These are phyloP conservation scores for Colletotrichum falcatum DNA, from an alignment of 2,329 filamentous ascomycete species.

Conservation along the genomic window DNA sequence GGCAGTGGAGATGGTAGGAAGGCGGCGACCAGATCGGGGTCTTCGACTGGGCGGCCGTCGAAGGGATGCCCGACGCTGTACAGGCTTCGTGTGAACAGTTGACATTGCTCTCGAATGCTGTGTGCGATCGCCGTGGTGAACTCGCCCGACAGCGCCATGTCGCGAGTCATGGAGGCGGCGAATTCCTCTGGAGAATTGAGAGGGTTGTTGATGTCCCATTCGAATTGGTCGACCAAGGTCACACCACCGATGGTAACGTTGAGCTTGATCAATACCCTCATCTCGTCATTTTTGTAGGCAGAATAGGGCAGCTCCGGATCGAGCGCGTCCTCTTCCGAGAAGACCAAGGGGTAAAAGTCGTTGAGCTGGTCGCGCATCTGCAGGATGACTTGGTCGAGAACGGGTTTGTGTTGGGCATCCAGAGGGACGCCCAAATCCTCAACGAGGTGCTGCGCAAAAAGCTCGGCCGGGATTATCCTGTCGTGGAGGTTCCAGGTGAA, in stretches of 20 bases:
- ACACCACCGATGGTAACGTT: conserved; percentile 98
- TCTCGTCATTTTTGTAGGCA: conserved; percentile 98
- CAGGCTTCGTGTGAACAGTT: conserved; percentile 92
- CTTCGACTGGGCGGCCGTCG: conserved; percentile 92
- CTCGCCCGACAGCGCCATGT: conserved; percentile 91
- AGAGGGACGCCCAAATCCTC: conserved; percentile 84
- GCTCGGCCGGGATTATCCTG: conserved; percentile 79
- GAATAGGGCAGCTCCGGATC: conserved; percentile 91
- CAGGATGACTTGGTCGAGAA: conserved; percentile 69
- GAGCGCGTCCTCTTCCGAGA: conserved; percentile 88
- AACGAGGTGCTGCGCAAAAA: conserved; percentile 89
- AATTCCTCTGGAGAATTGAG: conserved; percentile 96
- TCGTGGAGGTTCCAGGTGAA: conserved; percentile 99
- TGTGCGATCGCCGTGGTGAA: conserved; percentile 98
- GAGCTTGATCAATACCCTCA: conserved; percentile 94
- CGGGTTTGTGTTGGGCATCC: conserved; percentile 70
- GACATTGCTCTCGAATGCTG: conserved; percentile 94
- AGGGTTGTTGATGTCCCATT: conserved; percentile 98
- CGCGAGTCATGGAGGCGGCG: conserved; percentile 86
- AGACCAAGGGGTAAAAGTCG: conserved; percentile 94
- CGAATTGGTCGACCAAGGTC: conserved; percentile 95
- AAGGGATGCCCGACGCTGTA: conserved; percentile 96
- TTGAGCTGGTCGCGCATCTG: conserved; percentile 90
- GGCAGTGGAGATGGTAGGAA: conserved; percentile 88
- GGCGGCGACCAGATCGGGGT: conserved; percentile 86